phyloP scores from a whole-genome alignment of 169 alveolate species.

The Plasmodium knowlesi region DNA sequence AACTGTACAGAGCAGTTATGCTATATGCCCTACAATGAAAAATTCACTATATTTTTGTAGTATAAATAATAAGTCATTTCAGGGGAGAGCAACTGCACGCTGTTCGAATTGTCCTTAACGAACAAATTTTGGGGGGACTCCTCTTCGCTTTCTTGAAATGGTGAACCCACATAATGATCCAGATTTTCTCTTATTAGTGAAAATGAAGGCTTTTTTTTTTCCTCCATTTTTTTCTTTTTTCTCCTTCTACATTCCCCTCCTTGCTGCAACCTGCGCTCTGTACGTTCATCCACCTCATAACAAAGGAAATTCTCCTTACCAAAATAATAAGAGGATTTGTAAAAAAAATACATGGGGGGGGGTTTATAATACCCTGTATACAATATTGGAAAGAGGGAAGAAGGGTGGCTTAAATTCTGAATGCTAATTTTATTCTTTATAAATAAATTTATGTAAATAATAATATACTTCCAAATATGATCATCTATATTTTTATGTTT shows the following conservation, averaged over 20 bases:
- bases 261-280: background rate
- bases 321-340: slow-evolving; percentile 33
- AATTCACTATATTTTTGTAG: slow-evolving; percentile 68
- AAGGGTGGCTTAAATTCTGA: slow-evolving; percentile 41
- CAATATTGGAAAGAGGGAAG: slow-evolving; percentile 35
- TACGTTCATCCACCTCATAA: background rate
- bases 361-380: slow-evolving; percentile 66
- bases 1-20: background rate
- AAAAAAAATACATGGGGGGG: slow-evolving; percentile 69
- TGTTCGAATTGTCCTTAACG: slow-evolving; percentile 32
- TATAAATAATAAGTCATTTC: slow-evolving; percentile 19
- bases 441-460: slow-evolving; percentile 65
- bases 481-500: slow-evolving; percentile 50
- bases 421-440: slow-evolving; percentile 62
- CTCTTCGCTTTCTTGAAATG: background rate
- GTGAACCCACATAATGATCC: background rate
- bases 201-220: background rate
- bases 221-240: background rate
- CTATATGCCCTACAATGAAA: slow-evolving; percentile 12
- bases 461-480: slow-evolving; percentile 51
- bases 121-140: background rate
- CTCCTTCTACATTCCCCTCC: background rate
- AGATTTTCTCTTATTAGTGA: slow-evolving; percentile 15
- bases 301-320: slow-evolving; percentile 25
- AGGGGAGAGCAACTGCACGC: slow-evolving; percentile 18